Evolutionary conservation across 768 basidiomycete species (phyloP), one percentile per base, ranked within the genome.

Genomic region (Imleria badia): DNA sequence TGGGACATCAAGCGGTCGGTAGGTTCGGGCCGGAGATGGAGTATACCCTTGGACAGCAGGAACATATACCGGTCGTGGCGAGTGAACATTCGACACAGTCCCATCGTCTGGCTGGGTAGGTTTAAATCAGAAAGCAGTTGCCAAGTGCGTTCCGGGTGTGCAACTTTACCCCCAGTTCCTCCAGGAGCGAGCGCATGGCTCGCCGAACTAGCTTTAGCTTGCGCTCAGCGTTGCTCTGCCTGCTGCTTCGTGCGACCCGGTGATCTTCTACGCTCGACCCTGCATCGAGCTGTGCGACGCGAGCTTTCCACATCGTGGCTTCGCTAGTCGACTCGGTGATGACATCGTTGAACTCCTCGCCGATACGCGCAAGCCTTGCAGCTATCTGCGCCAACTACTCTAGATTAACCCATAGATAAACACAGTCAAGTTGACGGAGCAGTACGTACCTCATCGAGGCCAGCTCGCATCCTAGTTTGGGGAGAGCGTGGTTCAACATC

Each of bases 171-270:
- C 76, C 74, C 42, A 72, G 69, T 52, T 79, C 76, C 29, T 75
- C 67, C 15, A 81, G 47, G 29, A 82, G 64, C 54, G 76, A 73
- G 36, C 68, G 61, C 50, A 81, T 68, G 14, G 80, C 73, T 55
- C 70, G 75, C 19, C 71, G 66, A 29, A 77, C 67, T 45, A 76
- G 70, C 10, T 52, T 61, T 3, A 71, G 33, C 42, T 72, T 69
- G 51, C 56, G 69, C 19, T 71, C 52, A 45, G 72, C 62, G 3
- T 64, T 70, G 22, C 72, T 73, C 19, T 68, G 63, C 42, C 73
- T 78, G 58, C 66, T 67, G 30, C 55, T 57, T 35, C 64, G 65
- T 19, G 75, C 60, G 45, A 52, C 56, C 45, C 72, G 73, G 9
- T 63, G 57, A 35, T 57, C 59, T 19, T 70, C 61, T 20, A 56